These are phyloP conservation scores for Meyerozyma carpophila DNA, from an alignment of 1,139 yeast genomes.

Conservation along the genomic window DNA sequence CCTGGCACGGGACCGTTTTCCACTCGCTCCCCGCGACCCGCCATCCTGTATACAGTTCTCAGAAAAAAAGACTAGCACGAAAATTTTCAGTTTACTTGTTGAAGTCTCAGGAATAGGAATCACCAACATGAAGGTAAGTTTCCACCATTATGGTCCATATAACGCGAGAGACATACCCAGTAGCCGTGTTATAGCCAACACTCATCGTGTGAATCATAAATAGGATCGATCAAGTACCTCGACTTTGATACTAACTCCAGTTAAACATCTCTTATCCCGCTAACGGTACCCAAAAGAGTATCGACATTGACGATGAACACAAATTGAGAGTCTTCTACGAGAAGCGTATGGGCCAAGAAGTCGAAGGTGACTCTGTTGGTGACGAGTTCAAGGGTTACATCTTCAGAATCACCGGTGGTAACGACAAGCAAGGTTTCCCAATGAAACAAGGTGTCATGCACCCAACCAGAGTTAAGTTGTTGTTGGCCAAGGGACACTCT, in stretches of 20 bases:
- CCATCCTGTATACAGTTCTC: neutral
- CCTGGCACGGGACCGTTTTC: neutral
- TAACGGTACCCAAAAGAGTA: conserved; percentile 98
- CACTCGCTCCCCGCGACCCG: neutral
- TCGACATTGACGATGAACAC: conserved; percentile 99
- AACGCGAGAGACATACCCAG: neutral
- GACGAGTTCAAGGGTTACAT: conserved; percentile 99
- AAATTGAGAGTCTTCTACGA: conserved; percentile 98
- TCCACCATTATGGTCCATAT: neutral
- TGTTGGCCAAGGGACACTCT: conserved; percentile 91
- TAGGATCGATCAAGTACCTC: neutral
- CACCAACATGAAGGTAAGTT: conserved; percentile 1
- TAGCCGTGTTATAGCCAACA: neutral
- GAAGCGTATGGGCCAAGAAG: conserved; percentile 99
- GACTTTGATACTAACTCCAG: conserved; percentile 30
- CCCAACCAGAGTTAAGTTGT: conserved; percentile 98
- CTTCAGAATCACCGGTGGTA: conserved; percentile 99
- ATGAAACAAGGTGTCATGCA: conserved; percentile 99
- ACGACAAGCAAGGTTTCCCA: conserved; percentile 99
- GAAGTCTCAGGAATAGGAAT: conserved; percentile 1
- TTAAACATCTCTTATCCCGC: conserved; percentile 99
- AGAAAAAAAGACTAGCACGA: neutral
- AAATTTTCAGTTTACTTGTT: conserved; percentile 1
- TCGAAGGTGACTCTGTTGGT: conserved; percentile 96
- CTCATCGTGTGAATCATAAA: neutral